phyloP scores from a whole-genome alignment of 306 rosid genomes.

The Begonia peltatifolia region DNA sequence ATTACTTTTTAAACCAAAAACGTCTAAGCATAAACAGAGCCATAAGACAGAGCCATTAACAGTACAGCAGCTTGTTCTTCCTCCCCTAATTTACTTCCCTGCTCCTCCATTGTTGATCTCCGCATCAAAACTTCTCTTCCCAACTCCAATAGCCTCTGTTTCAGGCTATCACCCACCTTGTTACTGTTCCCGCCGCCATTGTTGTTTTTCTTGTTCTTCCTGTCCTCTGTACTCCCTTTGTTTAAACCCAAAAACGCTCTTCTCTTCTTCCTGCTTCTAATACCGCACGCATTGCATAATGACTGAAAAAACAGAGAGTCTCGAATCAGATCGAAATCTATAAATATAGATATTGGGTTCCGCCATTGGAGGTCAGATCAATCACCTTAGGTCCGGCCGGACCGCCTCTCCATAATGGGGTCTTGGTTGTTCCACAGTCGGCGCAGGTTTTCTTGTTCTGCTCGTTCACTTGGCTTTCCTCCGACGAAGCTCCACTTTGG shows the following conservation, averaged over 20 bases:
- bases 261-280: slow-evolving; percentile 95
- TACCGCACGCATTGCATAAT: slow-evolving; percentile 88
- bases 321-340: slow-evolving; percentile 4
- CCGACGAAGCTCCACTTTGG: slow-evolving; percentile 35
- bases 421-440: slow-evolving; percentile 85
- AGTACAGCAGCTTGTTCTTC: slow-evolving; percentile 92
- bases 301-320: slow-evolving; percentile 31
- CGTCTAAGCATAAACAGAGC: slow-evolving; percentile 62
- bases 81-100: slow-evolving; percentile 61
- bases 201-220: slow-evolving; percentile 25
- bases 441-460: slow-evolving; percentile 67
- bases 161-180: slow-evolving; percentile 38
- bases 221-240: slow-evolving; percentile 38
- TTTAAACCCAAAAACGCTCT: slow-evolving; percentile 63
- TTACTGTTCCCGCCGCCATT: slow-evolving; percentile 4
- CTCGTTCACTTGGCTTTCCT: slow-evolving; percentile 27
- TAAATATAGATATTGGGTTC: not conserved
- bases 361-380: not conserved
- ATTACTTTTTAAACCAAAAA: not conserved
- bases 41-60: slow-evolving; percentile 84
- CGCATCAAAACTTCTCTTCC: slow-evolving; percentile 78
- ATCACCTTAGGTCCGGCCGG: slow-evolving; percentile 93
- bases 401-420: slow-evolving; percentile 97
- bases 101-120: slow-evolving; percentile 54
- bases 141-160: slow-evolving; percentile 41